These are phyloP conservation scores for Entophlyctis luteolus DNA, from an alignment of 192 early-diverging fungal genomes.

Conservation along the genomic window DNA sequence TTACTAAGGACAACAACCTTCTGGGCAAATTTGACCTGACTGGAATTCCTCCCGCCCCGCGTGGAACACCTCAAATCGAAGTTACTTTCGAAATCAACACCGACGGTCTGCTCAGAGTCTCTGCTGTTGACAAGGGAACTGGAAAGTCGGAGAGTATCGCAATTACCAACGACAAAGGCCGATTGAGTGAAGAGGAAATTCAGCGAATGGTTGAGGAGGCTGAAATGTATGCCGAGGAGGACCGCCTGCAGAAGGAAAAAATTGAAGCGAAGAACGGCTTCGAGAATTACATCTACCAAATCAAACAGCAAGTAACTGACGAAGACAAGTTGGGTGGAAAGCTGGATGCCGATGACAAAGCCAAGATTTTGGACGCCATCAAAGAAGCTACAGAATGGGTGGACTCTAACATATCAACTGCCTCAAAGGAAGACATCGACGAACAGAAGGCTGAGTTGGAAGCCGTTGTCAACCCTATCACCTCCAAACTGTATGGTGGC, in stretches of 20 bases:
- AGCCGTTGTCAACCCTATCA: constrained; percentile 90
- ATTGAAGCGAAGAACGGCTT: constrained; percentile 75
- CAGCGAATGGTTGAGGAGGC: constrained; percentile 90
- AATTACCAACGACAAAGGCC: constrained; percentile 91
- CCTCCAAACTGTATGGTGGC: constrained; percentile 80
- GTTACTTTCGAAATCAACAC: constrained; percentile 90
- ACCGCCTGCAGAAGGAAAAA: constrained; percentile 79
- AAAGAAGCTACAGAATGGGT: constrained; percentile 80
- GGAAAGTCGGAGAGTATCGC: constrained; percentile 88
- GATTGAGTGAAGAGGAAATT: constrained; percentile 85
- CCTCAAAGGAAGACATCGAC: constrained; percentile 96
- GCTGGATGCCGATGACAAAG: constrained; percentile 85
- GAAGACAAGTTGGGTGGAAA: constrained; percentile 81
- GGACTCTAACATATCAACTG: constrained; percentile 71
- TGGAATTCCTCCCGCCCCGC: constrained; percentile 87
- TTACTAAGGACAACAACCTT: constrained; percentile 92
- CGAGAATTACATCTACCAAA: constrained; percentile 85
- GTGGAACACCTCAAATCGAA: constrained; percentile 89
- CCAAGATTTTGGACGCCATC: constrained; percentile 75
- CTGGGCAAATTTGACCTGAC: constrained; percentile 92
- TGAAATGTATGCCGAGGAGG: constrained; percentile 86
- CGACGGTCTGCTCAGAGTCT: constrained; percentile 91
- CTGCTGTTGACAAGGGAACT: constrained; percentile 86
- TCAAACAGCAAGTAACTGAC: constrained; percentile 84
- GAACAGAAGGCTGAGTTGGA: constrained; percentile 94